These are phyloP conservation scores for Mycena sp. DNA, from an alignment of 1,284 basidiomycete genomes.

Conservation along the genomic window DNA sequence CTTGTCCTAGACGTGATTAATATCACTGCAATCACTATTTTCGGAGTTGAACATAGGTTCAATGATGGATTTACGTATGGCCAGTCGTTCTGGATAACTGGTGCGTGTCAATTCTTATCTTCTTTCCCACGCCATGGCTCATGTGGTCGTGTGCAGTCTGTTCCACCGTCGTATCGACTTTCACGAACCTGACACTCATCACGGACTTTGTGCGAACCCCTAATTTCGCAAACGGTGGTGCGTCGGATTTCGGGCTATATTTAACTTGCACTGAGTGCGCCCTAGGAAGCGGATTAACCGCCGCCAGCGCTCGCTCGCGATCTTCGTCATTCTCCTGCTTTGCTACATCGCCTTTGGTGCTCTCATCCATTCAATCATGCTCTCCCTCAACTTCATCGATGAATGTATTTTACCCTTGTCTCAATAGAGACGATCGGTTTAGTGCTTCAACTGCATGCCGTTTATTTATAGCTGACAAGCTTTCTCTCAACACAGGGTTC, in stretches of 20 bases:
- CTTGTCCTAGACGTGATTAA: constrained; percentile 72
- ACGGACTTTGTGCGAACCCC: constrained; percentile 68
- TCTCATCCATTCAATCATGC: constrained; percentile 65
- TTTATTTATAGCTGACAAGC: constrained; percentile 5
- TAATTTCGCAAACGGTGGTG: constrained; percentile 75
- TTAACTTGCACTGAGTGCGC: neutral
- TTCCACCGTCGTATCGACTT: constrained; percentile 73
- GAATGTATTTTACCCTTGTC: constrained; percentile 75
- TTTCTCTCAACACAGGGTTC: constrained; percentile 61
- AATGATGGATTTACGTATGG: constrained; percentile 79
- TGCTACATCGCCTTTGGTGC: constrained; percentile 79
- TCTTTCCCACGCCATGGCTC: neutral
- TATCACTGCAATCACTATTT: constrained; percentile 66
- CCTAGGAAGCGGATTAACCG: constrained; percentile 81
- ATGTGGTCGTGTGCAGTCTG: constrained; percentile 52
- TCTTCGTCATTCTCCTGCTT: constrained; percentile 80
- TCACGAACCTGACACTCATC: constrained; percentile 78
- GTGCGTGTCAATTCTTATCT: neutral
- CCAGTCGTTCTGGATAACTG: constrained; percentile 83
- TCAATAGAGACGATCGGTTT: constrained; percentile 76
- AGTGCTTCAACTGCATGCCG: constrained; percentile 15
- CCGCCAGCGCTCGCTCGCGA: constrained; percentile 81
- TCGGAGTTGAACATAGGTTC: constrained; percentile 72
- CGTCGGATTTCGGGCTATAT: constrained; percentile 29
- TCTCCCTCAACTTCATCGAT: constrained; percentile 71